Base-by-base conservation (phyloP, 805 yeast genomes). In the Starmerella floricola region DNA sequence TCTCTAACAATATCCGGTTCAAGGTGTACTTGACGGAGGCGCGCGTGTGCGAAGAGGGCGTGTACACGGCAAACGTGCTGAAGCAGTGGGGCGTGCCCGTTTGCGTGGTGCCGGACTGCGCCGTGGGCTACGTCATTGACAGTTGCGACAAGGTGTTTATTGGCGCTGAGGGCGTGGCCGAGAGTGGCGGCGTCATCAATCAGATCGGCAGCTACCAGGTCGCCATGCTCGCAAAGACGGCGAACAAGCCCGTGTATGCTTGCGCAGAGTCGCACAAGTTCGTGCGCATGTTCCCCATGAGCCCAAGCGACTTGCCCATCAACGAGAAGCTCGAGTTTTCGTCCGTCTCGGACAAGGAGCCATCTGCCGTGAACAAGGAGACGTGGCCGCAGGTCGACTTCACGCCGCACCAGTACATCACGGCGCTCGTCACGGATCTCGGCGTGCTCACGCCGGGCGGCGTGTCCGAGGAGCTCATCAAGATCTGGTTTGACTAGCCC, bases 141-240 rank as follows among this genome's bases (percentile, higher is more conserved):
- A 81, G 82, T 60, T 86, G 87, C 12, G 94, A 88, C 64, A 88
- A 91, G 62, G 82, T 91, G 4, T 73, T 91, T 50, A 91, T 91
- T 51, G 99, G 99, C 42, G 98, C 98, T 1, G 98, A 91, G 63
- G 99, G 99, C 52, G 99, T 91, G 3, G 94, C 95, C 3, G 99
- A 91, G 65, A 80, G 93, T 59, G 99, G 99, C 43, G 99, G 99
- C 27, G 85, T 93, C 36, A 88, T 91, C 52, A 91, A 91, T 62
- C 87, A 63, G 50, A 60, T 91, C 48, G 99, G 99, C 5, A 79
- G 94, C 1, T 91, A 84, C 62, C 95, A 91, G 56, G 79, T 88
- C 37, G 96, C 96, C 31, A 88, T 91, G 35, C 65, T 91, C 45
- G 95, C 97, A 2, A 79, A 82, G 53, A 77, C 80, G 45, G 82